Base-by-base conservation (phyloP, 768 basidiomycete genomes). In the Galerina sulciceps region DNA sequence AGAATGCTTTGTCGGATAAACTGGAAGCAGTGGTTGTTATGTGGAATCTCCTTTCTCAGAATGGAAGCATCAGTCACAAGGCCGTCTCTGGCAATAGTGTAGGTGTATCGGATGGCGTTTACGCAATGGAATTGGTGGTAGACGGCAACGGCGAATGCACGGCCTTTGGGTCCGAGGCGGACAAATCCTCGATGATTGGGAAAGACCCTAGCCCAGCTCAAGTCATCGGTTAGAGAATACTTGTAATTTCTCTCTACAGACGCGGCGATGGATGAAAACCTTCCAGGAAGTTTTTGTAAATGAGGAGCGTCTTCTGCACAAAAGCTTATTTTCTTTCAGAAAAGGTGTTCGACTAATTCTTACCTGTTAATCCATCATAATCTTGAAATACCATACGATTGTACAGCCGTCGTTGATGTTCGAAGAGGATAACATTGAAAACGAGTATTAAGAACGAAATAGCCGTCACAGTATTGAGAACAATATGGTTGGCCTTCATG, bases 1-100 rank as follows among this genome's bases (percentile, higher is more conserved):
- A 38, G 58, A 22, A 59, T 59, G 14, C 36, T 54, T 13, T 59
- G 58, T 10, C 58, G 44, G 2, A 59, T 23, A 38, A 59, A 53
- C 17, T 59, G 58, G 54, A 59, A 59, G 47, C 58, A 59, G 22
- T 59, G 58, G 20, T 53, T 59, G 23, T 53, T 45, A 18, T 59
- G 58, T 10, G 6, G 22, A 35, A 59, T 40, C 52, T 58, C 52
- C 9, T 36, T 22, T 1, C 36, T 18, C 20, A 54, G 22, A 9
- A 18, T 26, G 4, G 20, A n/a, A 4, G 44, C 45, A 45, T 59
- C 58, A 0, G 52, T 53, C 36, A 54, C 43, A 8, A 59, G 52
- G 1, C 53, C 46, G 35, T 59, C 52, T 22, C 58, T 23, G 8
- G 58, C 58, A 17, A 59, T 45, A 18, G 46, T 59, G 40, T 59